phyloP scores from a whole-genome alignment of 2,329 filamentous ascomycete genomes.

The Colletotrichum costaricense region DNA sequence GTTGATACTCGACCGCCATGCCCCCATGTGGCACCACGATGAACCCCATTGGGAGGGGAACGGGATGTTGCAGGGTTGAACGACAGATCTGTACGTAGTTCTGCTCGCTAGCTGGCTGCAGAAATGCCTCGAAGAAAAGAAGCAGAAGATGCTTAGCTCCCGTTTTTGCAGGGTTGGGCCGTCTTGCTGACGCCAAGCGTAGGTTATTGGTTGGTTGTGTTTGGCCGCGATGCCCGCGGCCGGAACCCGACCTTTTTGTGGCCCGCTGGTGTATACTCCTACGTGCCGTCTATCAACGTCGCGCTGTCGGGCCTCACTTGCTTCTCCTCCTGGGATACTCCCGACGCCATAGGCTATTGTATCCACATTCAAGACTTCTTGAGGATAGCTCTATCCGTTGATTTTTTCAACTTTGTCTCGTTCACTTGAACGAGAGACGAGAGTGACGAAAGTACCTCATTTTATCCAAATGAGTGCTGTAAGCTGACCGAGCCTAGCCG shows the following conservation, averaged over 20 bases:
- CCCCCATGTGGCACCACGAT: not conserved
- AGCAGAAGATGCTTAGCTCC: slow-evolving; percentile 11
- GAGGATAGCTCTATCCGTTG: not conserved
- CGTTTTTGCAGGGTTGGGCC: slow-evolving; percentile 23
- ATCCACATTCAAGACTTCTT: not conserved
- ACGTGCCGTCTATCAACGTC: not conserved
- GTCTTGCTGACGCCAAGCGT: slow-evolving; percentile 23
- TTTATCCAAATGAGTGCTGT: not conserved
- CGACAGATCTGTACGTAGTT: not conserved
- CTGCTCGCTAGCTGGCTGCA: not conserved
- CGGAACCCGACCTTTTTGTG: not conserved
- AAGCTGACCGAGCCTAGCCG: not conserved
- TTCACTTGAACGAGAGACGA: not conserved
- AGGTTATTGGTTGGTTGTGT: slow-evolving; percentile 10
- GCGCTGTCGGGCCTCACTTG: not conserved
- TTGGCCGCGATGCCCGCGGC: not conserved
- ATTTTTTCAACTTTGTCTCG: not conserved
- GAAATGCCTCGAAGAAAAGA: slow-evolving; percentile 24
- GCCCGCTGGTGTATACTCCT: not conserved
- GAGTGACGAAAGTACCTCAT: not conserved
- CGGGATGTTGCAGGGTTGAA: not conserved
- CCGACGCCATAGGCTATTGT: not conserved
- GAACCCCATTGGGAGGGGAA: slow-evolving; percentile 5
- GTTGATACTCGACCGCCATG: not conserved
- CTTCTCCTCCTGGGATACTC: not conserved